Evolutionary conservation across 2,329 filamentous ascomycete genomes (phyloP), one percentile per base, ranked within the genome.

Genomic region (Colletotrichum lentis): DNA sequence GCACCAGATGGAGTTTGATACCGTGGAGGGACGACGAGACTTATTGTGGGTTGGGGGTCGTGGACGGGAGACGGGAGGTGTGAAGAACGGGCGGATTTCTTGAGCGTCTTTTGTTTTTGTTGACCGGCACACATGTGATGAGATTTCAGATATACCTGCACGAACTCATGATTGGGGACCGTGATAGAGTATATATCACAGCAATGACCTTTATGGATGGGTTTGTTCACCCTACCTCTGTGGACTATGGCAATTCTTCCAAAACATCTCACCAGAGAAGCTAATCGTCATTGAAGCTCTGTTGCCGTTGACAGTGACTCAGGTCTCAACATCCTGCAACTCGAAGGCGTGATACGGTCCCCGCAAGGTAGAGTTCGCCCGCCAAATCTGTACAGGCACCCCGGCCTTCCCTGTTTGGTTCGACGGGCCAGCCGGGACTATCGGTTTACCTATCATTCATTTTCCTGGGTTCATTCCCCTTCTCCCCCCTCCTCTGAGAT

Each of bases 81-180:
- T 41, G 27, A 60, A 35, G 62, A 65, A 41, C 50, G 65, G 54
- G 50, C 50, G 65, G 65, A 10, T 37, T 44, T 66, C 31, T 31
- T 61, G 56, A 65, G 66, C 56, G 56, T 55, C 43, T 60, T 35
- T 43, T 61, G 56, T 44, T 59, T 24, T 53, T 60, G 46, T 35
- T 50, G 44, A 53, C n/a, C n/a, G 54, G 65, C 47, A 61, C 31
- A 66, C 37, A 61, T 65, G 43, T 61, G 66, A 66, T 52, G 66
- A 66, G 22, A 55, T 56, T 49, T 61, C 24, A 60, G 35, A 64
- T 41, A 65, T 52, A 65, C 66, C 66, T 60, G 44, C 56, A 69
- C 62, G 62, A 60, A 61, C 55, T 66, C 55, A 66, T 61, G 66
- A 69, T 41, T 49, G 31, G 55, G 55, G 52, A 37, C 18, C 49